Conservation (phyloP, 2,329 filamentous ascomycete genomes). For the Fusarium pseudonygamai region DNA sequence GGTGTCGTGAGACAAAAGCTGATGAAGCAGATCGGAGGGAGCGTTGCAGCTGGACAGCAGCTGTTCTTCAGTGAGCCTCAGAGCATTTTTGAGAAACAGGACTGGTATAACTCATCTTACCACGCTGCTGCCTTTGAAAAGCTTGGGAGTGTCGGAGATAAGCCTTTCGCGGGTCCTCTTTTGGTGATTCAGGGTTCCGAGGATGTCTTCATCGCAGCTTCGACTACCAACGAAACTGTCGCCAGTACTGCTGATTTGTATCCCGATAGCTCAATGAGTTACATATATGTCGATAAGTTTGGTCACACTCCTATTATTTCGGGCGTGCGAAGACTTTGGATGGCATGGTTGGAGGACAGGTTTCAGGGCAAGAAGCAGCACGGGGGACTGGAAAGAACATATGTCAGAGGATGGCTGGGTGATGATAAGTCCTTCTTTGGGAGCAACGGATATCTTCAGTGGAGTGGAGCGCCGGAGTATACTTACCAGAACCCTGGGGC, state of each 20-base stretch:
- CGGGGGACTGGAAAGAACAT: neutral
- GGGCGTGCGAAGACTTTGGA: neutral
- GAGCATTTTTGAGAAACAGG: neutral
- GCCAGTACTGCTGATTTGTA: rapidly evolving
- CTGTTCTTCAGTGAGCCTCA: neutral
- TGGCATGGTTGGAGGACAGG: neutral
- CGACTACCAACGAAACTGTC: neutral
- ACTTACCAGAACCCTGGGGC: conserved; percentile 11
- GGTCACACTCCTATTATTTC: conserved; percentile 5
- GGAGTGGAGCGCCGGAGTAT: conserved; percentile 10
- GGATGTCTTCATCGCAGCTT: neutral
- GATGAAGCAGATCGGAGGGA: conserved; percentile 6
- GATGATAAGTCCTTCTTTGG: neutral
- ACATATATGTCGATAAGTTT: neutral
- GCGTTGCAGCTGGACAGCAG: neutral
- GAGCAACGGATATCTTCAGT: conserved; percentile 1
- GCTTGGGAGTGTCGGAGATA: neutral
- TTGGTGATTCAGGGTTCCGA: neutral
- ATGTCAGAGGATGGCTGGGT: neutral
- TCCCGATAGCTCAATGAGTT: neutral
- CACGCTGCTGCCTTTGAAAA: conserved; percentile 5
- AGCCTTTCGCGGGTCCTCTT: neutral
- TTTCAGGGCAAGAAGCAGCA: neutral
- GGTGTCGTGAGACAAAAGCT: conserved; percentile 12
- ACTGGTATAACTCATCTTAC: neutral